Percentiles rank a stretch among this genome's conserved stretches.
Conservation (phyloP, 768 basidiomycete genomes). For the Aureoboletus auriporus region DNA sequence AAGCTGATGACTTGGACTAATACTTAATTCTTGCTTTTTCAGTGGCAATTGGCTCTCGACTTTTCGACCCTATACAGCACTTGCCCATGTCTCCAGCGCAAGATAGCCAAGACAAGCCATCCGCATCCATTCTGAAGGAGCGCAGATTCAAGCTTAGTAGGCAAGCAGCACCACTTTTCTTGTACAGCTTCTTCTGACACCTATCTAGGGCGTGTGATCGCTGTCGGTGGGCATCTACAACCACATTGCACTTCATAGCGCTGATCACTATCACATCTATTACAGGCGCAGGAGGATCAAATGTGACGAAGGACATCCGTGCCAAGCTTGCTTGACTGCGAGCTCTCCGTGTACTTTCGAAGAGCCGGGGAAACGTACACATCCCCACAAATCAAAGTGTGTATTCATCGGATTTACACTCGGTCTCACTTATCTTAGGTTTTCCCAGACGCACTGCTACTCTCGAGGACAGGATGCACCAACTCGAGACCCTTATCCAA, state of each 20-base stretch:
- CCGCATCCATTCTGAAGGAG: slow-evolving; percentile 63
- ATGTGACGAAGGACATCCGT: slow-evolving; percentile 87
- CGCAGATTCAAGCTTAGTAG: slow-evolving; percentile 86
- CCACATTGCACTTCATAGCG: background rate
- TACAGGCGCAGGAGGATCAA: slow-evolving; percentile 76
- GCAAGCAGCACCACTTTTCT: slow-evolving; percentile 34
- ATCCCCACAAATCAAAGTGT: slow-evolving; percentile 86
- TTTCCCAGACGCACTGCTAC: slow-evolving; percentile 66
- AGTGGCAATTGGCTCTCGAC: background rate
- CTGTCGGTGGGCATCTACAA: slow-evolving; percentile 61
- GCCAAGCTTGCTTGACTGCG: slow-evolving; percentile 82
- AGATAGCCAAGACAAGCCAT: slow-evolving; percentile 40
- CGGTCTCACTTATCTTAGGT: slow-evolving; percentile 4
- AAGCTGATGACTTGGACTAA: slow-evolving; percentile 9
- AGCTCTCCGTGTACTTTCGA: slow-evolving; percentile 83
- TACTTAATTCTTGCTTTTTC: slow-evolving; percentile 27
- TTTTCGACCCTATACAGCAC: slow-evolving; percentile 11
- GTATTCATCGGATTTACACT: slow-evolving; percentile 25
- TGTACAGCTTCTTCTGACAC: slow-evolving; percentile 5
- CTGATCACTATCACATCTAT: background rate
- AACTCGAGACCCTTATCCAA: slow-evolving; percentile 79
- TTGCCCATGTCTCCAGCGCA: slow-evolving; percentile 28
- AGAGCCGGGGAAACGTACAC: slow-evolving; percentile 80
- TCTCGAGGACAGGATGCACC: slow-evolving; percentile 85
- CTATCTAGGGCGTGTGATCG: slow-evolving; percentile 79